phyloP scores from a whole-genome alignment of 768 basidiomycete species.

The Boletus rufocinnamomeus region DNA sequence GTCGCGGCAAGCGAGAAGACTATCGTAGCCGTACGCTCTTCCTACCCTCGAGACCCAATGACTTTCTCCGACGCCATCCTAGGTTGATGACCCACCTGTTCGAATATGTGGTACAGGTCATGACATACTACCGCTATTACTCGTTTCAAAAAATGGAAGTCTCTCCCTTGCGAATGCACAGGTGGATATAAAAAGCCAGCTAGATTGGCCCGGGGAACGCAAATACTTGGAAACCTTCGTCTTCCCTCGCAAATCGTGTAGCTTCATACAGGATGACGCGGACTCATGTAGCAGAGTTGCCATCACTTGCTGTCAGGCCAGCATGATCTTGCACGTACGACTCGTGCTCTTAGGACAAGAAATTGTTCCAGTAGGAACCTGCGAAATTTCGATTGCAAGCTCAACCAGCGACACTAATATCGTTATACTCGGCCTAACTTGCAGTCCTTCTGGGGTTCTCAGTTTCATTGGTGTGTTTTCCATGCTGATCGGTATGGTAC shows the following conservation, averaged over 20 bases:
- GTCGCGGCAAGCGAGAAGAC: constrained; percentile 41
- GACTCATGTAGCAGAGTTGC: constrained; percentile 9
- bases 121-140: constrained; percentile 29
- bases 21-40: constrained; percentile 44
- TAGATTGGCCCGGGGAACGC: constrained; percentile 31
- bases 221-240: constrained; percentile 33
- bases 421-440: constrained; percentile 21
- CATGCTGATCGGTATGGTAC: background rate
- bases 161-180: constrained; percentile 35
- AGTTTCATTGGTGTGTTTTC: constrained; percentile 49
- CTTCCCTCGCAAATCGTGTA: constrained; percentile 31
- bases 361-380: constrained; percentile 17
- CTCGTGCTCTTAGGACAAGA: constrained; percentile 24
- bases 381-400: constrained; percentile 25
- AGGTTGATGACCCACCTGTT: constrained; percentile 48
- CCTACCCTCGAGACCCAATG: constrained; percentile 7
- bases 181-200: constrained; percentile 28
- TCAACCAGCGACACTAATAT: background rate
- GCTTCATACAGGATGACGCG: constrained; percentile 28
- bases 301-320: constrained; percentile 28
- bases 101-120: constrained; percentile 39
- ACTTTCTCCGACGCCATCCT: constrained; percentile 13
- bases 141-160: constrained; percentile 37
- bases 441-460: constrained; percentile 49
- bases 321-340: constrained; percentile 23